phyloP scores from a whole-genome alignment of 352 stramenopile species.

The Globisporangium solare region DNA sequence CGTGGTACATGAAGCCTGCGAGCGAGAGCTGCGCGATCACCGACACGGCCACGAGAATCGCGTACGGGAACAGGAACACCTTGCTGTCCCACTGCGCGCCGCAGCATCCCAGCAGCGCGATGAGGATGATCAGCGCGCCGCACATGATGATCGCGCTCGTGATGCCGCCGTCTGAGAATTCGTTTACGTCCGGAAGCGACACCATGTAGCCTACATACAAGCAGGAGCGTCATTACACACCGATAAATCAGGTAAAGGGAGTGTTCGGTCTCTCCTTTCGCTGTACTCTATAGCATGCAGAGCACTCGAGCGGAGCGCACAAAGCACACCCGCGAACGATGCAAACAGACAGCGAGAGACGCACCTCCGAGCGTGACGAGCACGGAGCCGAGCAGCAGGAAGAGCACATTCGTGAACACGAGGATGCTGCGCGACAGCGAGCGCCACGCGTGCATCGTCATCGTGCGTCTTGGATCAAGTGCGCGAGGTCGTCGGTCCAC shows the following conservation, averaged over 20 bases:
- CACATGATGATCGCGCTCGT: constrained; percentile 78
- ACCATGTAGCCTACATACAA: constrained; percentile 69
- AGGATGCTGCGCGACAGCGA: constrained; percentile 73
- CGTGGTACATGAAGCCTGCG: constrained; percentile 75
- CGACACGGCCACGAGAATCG: constrained; percentile 72
- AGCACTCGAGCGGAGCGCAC: neutral
- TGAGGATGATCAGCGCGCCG: constrained; percentile 70
- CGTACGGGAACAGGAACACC: constrained; percentile 80
- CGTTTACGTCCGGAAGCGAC: constrained; percentile 68
- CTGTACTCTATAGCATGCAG: too few relatives aligned
- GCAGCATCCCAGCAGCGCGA: constrained; percentile 73
- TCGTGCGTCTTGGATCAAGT: constrained; percentile 3
- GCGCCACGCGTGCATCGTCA: constrained; percentile 58
- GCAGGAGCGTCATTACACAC: too few relatives aligned
- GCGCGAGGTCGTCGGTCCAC: too few relatives aligned
- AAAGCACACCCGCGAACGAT: neutral
- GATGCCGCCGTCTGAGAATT: constrained; percentile 78
- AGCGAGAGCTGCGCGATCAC: constrained; percentile 74
- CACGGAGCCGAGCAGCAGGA: constrained; percentile 75
- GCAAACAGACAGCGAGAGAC: constrained; percentile 5
- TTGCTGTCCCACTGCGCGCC: constrained; percentile 85
- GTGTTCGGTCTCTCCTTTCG: neutral
- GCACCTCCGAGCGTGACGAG: constrained; percentile 75
- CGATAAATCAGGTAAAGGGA: neutral
- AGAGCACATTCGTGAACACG: constrained; percentile 88